phyloP scores from a whole-genome alignment of 2,329 filamentous ascomycete species.

The Ascochyta clinopodiicola region DNA sequence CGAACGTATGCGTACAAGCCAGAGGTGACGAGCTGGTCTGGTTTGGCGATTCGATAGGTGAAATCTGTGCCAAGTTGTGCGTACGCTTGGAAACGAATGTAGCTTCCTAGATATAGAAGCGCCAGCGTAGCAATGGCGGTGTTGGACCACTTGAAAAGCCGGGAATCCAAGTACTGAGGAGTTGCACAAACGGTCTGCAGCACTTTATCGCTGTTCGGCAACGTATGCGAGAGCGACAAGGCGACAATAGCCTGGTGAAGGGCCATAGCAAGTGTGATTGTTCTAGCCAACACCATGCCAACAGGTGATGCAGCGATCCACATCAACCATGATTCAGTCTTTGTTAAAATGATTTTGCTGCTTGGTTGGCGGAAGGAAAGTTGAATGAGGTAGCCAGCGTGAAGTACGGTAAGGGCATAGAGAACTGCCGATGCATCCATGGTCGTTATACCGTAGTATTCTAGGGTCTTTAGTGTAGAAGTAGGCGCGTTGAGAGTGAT shows the following conservation, averaged over 20 bases:
- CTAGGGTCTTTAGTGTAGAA: neutral
- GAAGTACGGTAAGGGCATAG: constrained; percentile 12
- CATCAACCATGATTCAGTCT: constrained; percentile 17
- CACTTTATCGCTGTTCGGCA: neutral
- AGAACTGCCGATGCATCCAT: constrained; percentile 1
- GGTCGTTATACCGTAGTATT: neutral
- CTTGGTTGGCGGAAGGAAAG: constrained; percentile 23
- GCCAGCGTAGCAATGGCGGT: neutral
- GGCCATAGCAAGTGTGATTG: neutral
- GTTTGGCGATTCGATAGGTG: constrained; percentile 59
- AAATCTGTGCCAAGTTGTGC: constrained; percentile 58
- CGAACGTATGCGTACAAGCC: constrained; percentile 60
- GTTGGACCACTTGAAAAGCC: constrained; percentile 13
- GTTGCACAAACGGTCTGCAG: constrained; percentile 9
- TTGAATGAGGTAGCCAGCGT: constrained; percentile 21
- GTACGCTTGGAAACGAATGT: constrained; percentile 51
- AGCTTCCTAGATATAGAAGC: constrained; percentile 14
- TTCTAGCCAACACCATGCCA: constrained; percentile 10
- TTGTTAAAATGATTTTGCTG: constrained; percentile 9
- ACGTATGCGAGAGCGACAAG: neutral
- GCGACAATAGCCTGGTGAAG: constrained; percentile 12
- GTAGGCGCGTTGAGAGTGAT: neutral
- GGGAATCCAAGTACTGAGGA: constrained; percentile 9
- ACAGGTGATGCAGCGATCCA: constrained; percentile 15
- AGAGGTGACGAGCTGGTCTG: constrained; percentile 54